Conservation (phyloP, 441 rosid species). For the Syzygium syzygioides region DNA sequence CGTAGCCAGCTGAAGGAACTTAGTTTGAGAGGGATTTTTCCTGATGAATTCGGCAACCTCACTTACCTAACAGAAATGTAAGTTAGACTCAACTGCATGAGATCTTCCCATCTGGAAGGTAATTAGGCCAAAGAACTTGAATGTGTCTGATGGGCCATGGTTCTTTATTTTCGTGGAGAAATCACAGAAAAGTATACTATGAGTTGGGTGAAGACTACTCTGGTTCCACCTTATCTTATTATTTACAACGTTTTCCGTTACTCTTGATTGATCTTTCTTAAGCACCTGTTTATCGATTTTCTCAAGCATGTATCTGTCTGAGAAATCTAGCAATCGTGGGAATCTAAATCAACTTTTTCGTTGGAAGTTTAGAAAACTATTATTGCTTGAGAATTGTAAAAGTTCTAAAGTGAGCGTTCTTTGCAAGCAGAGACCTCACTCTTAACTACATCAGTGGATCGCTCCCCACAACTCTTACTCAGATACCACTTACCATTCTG, state of each 20-base stretch:
- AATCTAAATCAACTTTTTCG: not conserved
- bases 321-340: not conserved
- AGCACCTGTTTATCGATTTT: not conserved
- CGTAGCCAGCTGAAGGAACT: slow-evolving; percentile 43
- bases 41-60: slow-evolving; percentile 55
- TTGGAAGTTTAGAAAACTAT: not conserved
- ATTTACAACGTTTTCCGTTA: too few relatives aligned
- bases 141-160: not conserved
- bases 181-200: not conserved
- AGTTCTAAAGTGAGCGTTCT: not conserved
- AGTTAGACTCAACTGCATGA: slow-evolving; percentile 8
- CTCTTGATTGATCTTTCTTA: not conserved
- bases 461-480: slow-evolving; percentile 46
- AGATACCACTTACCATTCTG: slow-evolving; percentile 47
- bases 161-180: not conserved
- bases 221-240: not conserved
- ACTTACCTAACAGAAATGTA: slow-evolving; percentile 46
- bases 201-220: not conserved
- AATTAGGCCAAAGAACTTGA: not conserved
- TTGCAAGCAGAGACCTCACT: slow-evolving; percentile 49
- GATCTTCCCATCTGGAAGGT: not conserved
- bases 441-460: slow-evolving; percentile 74
- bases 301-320: not conserved
- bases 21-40: slow-evolving; percentile 47
- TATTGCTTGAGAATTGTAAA: not conserved